Conservation (phyloP, 129 eudicot genomes). For the Pittosporum tobira region DNA sequence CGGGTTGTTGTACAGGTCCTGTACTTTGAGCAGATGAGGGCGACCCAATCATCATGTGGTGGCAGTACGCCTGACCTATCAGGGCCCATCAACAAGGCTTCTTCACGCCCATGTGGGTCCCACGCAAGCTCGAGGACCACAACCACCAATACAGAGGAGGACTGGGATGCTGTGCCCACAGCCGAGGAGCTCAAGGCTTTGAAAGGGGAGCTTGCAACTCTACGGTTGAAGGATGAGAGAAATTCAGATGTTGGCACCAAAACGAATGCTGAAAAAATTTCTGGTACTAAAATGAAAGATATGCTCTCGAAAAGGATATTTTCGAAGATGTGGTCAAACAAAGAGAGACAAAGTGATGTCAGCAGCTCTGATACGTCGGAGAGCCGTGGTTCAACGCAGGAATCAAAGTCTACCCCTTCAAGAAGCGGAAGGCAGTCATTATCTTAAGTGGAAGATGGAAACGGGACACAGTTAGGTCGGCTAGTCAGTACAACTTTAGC, state of each 20-base stretch:
- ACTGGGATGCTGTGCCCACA: constrained; percentile 63
- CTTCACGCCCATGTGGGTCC: constrained; percentile 40
- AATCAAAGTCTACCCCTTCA: constrained; percentile 52
- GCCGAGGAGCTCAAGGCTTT: constrained; percentile 59
- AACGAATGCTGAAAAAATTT: constrained; percentile 22
- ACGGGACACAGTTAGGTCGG: background rate
- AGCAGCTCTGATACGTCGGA: constrained; percentile 90
- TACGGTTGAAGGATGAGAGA: constrained; percentile 31
- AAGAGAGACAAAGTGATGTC: constrained; percentile 58
- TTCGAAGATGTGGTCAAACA: constrained; percentile 67
- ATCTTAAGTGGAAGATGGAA: constrained; percentile 22
- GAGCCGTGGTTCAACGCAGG: constrained; percentile 60
- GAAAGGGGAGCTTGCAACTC: constrained; percentile 53
- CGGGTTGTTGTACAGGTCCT: constrained; percentile 86
- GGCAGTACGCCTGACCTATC: constrained; percentile 39
- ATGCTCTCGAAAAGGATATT: constrained; percentile 53
- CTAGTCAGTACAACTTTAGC: constrained; percentile 13
- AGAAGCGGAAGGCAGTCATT: constrained; percentile 51
- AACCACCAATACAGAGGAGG: constrained; percentile 76
- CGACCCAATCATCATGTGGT: constrained; percentile 34
- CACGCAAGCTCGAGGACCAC: constrained; percentile 71
- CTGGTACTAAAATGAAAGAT: constrained; percentile 39
- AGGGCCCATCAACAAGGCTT: constrained; percentile 20
- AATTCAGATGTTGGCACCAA: constrained; percentile 1
- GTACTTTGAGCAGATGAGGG: constrained; percentile 70